Evolutionary conservation across 2,329 filamentous ascomycete genomes (phyloP).

Genomic region (Ascocoryne sarcoides): DNA sequence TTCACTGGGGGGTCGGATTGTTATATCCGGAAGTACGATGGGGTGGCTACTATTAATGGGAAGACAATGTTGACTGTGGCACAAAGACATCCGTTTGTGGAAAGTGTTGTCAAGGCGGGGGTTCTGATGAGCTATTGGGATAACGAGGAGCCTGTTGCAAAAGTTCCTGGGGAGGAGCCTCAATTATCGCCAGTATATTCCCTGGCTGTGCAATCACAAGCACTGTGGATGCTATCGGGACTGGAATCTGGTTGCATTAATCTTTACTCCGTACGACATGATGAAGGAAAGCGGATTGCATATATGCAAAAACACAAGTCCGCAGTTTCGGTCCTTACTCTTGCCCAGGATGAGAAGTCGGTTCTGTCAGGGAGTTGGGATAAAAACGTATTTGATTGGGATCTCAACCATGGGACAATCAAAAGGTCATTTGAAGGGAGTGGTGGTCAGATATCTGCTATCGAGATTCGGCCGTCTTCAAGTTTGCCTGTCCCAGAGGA

Average conservation of each 20-base stretch:
- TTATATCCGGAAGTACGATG: constrained; percentile 95
- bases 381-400: constrained; percentile 90
- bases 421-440: constrained; percentile 69
- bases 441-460: constrained; percentile 75
- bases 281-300: constrained; percentile 84
- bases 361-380: constrained; percentile 95
- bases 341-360: constrained; percentile 77
- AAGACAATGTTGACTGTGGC: constrained; percentile 91
- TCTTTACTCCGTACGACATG: constrained; percentile 83
- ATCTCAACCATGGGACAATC: constrained; percentile 75
- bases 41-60: constrained; percentile 87
- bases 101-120: constrained; percentile 92
- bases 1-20: constrained; percentile 91
- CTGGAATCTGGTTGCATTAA: constrained; percentile 89
- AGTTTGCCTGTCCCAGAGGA: constrained; percentile 68
- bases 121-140: constrained; percentile 97
- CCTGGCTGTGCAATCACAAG: constrained; percentile 80
- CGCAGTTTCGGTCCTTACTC: constrained; percentile 77
- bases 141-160: constrained; percentile 65
- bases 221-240: constrained; percentile 84
- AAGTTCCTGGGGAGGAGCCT: constrained; percentile 41
- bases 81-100: constrained; percentile 92
- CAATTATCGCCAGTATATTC: constrained; percentile 88
- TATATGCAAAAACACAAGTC: constrained; percentile 78
- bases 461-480: constrained; percentile 75